phyloP scores from a whole-genome alignment of 192 early-diverging fungal genomes.

The Powellomyces hirtus region DNA sequence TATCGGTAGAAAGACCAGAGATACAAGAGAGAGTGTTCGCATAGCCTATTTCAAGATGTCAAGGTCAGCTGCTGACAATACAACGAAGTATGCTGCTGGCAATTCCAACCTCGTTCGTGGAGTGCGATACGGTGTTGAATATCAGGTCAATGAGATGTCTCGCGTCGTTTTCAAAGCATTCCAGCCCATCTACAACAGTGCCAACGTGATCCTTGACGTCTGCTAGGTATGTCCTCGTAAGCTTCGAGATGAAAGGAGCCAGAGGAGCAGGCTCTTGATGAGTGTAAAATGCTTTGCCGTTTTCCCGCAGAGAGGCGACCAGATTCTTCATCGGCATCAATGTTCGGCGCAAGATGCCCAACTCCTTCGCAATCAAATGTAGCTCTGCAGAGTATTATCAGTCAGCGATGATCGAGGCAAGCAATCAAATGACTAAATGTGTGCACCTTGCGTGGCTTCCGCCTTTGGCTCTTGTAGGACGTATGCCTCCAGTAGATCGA shows the following conservation, averaged over 20 bases:
- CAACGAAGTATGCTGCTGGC: not conserved
- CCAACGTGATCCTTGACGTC: constrained; percentile 37
- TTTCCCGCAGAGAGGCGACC: constrained; percentile 19
- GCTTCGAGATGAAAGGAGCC: constrained; percentile 18
- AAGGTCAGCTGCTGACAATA: not conserved
- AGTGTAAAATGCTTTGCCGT: not conserved
- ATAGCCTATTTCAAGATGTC: constrained; percentile 16
- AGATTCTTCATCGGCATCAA: constrained; percentile 23
- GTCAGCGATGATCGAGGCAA: not conserved
- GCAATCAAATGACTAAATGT: not conserved
- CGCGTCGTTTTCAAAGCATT: constrained; percentile 26
- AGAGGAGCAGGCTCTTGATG: not conserved
- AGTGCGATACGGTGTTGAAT: constrained; percentile 39
- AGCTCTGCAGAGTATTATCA: too few species aligned
- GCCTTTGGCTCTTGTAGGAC: constrained; percentile 27
- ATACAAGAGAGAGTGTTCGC: constrained; percentile 36
- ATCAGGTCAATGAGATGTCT: constrained; percentile 33
- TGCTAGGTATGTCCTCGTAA: constrained; percentile 30
- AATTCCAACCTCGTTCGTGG: constrained; percentile 33
- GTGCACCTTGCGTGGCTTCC: constrained; percentile 29
- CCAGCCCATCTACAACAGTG: constrained; percentile 20
- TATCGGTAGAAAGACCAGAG: constrained; percentile 36
- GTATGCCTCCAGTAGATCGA: constrained; percentile 15
- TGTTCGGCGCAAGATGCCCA: constrained; percentile 14
- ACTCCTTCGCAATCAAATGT: constrained; percentile 37